Evolutionary conservation across 768 basidiomycete species (phyloP).

Genomic region (Tylopilus sp.): DNA sequence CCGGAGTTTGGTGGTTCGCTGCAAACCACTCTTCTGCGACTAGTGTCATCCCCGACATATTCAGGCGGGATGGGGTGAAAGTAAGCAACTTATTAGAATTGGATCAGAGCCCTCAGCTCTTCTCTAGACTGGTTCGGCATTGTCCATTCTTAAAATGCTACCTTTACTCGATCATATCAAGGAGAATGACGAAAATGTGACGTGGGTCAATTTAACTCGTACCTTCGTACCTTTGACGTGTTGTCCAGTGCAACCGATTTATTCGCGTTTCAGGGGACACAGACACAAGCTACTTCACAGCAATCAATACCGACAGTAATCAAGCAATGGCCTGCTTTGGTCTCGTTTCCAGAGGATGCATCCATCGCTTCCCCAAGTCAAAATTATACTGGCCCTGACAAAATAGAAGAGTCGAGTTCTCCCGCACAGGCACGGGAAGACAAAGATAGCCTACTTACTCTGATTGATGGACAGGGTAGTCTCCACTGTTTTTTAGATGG

Average conservation of each 20-base stretch:
- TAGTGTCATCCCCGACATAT: slow-evolving; percentile 67
- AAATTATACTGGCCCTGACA: slow-evolving; percentile 27
- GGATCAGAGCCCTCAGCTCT: slow-evolving; percentile 3
- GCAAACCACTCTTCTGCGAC: slow-evolving; percentile 40
- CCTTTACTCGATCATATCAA: slow-evolving; percentile 70
- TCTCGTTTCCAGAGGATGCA: slow-evolving; percentile 50
- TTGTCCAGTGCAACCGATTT: slow-evolving; percentile 64
- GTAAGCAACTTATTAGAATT: slow-evolving; percentile 37
- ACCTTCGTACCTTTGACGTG: slow-evolving; percentile 14
- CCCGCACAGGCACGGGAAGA: slow-evolving; percentile 39
- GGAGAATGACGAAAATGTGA: slow-evolving; percentile 63
- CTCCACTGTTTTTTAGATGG: slow-evolving; percentile 74
- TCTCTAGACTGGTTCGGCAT: slow-evolving; percentile 70
- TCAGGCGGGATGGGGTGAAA: slow-evolving; percentile 61
- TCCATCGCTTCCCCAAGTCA: slow-evolving; percentile 52
- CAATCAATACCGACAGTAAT: slow-evolving; percentile 56
- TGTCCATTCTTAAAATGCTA: slow-evolving; percentile 62
- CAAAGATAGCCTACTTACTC: slow-evolving; percentile 60
- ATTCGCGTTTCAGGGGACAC: slow-evolving; percentile 76
- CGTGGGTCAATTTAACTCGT: slow-evolving; percentile 43
- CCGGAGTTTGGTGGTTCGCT: slow-evolving; percentile 73
- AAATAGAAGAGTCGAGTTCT: slow-evolving; percentile 29
- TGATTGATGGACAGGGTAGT: slow-evolving; percentile 54
- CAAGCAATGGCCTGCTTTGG: slow-evolving; percentile 65
- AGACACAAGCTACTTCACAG: slow-evolving; percentile 45